Percentiles rank a stretch among this genome's conserved stretches.
phyloP scores from a whole-genome alignment of 2,329 filamentous ascomycete species.

The Penicillium sp. region DNA sequence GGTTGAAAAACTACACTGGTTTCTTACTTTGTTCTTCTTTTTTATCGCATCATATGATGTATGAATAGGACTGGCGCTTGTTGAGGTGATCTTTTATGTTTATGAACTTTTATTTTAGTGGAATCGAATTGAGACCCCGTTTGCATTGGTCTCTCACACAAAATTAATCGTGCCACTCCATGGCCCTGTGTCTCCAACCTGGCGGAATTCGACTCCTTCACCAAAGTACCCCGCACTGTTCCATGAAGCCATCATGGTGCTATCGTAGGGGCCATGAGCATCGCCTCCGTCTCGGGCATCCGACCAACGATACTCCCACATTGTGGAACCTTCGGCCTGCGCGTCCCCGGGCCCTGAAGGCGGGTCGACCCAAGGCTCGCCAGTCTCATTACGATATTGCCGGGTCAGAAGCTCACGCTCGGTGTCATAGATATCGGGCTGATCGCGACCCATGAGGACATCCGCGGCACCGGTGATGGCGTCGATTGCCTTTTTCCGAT shows the following conservation, averaged over 20 bases:
- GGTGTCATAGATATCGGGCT: slow-evolving; percentile 87
- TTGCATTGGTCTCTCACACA: slow-evolving; percentile 39
- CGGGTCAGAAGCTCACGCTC: slow-evolving; percentile 81
- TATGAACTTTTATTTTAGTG: slow-evolving; percentile 15
- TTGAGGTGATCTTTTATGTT: slow-evolving; percentile 25
- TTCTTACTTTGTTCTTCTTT: slow-evolving; percentile 20
- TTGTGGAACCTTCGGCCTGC: slow-evolving; percentile 41
- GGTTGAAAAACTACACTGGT: slow-evolving; percentile 19
- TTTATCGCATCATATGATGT: slow-evolving; percentile 35
- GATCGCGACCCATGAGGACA: slow-evolving; percentile 76
- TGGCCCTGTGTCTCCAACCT: slow-evolving; percentile 53
- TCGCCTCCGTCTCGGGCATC: slow-evolving; percentile 78
- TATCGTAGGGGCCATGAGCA: slow-evolving; percentile 85
- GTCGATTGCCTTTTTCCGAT: slow-evolving; percentile 72
- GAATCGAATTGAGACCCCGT: slow-evolving; percentile 19
- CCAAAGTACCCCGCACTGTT: slow-evolving; percentile 89
- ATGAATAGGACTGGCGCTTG: slow-evolving; percentile 41
- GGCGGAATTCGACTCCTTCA: slow-evolving; percentile 76
- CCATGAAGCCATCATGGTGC: slow-evolving; percentile 84
- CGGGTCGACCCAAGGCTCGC: slow-evolving; percentile 74
- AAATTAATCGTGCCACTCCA: slow-evolving; percentile 58
- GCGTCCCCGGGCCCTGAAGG: slow-evolving; percentile 24
- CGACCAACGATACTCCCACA: slow-evolving; percentile 93
- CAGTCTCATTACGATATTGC: slow-evolving; percentile 80
- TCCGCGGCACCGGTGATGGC: slow-evolving; percentile 87